Conservation (phyloP, 768 basidiomycete species). For the Lepiota brunneoincarnata region DNA sequence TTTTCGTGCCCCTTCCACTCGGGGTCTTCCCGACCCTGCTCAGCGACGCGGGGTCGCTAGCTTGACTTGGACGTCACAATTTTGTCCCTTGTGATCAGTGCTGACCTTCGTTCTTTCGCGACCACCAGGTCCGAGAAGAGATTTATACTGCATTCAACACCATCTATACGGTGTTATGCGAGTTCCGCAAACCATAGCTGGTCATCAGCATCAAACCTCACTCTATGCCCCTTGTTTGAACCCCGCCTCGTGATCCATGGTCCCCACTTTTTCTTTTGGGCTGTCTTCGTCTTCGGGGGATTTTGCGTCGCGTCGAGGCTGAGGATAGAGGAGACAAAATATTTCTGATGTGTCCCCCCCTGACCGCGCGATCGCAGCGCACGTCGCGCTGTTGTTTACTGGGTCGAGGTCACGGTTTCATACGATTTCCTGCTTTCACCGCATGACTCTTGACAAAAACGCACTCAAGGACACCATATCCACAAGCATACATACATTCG, state of each 20-base stretch:
- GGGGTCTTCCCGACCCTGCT: slow-evolving; percentile 13
- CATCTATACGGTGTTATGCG: slow-evolving; percentile 96
- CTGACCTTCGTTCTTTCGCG: slow-evolving; percentile 41
- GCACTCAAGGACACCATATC: slow-evolving; percentile 19
- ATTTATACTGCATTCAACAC: slow-evolving; percentile 99
- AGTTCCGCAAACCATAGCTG: slow-evolving; percentile 82
- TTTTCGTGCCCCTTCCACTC: slow-evolving; percentile 15
- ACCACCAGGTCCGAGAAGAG: slow-evolving; percentile 89
- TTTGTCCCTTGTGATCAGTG: slow-evolving; percentile 28
- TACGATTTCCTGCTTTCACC: slow-evolving; percentile 18
- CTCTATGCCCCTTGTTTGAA: slow-evolving; percentile 18
- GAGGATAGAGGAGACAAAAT: slow-evolving; percentile 21
- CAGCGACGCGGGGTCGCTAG: slow-evolving; percentile 18
- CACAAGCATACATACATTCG: slow-evolving; percentile 11
- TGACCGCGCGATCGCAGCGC: slow-evolving; percentile 39
- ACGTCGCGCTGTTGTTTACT: slow-evolving; percentile 35
- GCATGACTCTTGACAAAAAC: slow-evolving; percentile 7
- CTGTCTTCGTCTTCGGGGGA: slow-evolving; percentile 11
- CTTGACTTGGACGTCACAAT: slow-evolving; percentile 11
- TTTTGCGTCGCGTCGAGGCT: slow-evolving; percentile 15
- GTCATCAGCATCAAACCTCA: slow-evolving; percentile 1
- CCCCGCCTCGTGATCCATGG: slow-evolving; percentile 14
- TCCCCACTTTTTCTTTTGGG: slow-evolving; percentile 12
- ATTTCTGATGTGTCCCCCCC: slow-evolving; percentile 15
- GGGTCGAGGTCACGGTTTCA: slow-evolving; percentile 1